Base-by-base conservation (phyloP, 352 stramenopile species). In the Phytophthora vignae region DNA sequence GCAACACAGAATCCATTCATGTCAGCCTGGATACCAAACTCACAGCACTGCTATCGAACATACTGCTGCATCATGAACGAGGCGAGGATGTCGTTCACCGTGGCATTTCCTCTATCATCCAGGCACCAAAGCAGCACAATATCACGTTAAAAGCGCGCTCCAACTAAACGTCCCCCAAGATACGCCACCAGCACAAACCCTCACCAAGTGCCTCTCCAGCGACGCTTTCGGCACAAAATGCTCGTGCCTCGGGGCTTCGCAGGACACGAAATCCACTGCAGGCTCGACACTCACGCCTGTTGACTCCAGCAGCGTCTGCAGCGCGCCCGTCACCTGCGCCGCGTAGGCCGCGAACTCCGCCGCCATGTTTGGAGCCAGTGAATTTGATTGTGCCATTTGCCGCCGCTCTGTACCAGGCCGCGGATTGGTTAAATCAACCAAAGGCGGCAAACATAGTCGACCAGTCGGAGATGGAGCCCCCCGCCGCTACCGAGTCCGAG, bases 191-290 rank as follows among this genome's bases (percentile, higher is more conserved):
- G n/a, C 5, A 8, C 42, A 12, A 4, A 4, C 42, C 6, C 42
- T n/a, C 59, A 91, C 83, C 76, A 85, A 75, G 68, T 91, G 83
- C 40, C 33, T 60, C 27, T 74, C 64, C 40, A 90, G 63, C 14
- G 73, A 72, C 21, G 50, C 17, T 50, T 66, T 60, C 21, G 67
- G 78, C 25, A 90, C 75, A 22, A 83, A 88, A 48, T 91, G 83
- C 33, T 76, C 69, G 49, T 73, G 4, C 15, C 54, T 49, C 4
- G 48, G 25, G 17, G 50, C 59, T 0, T 58, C 64, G 63, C 81
- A 91, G 3, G 69, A 68, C 42, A 87, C 77, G n/a, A 88, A 74
- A 4, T 60, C 67, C 9, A 63, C 74, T 2, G 64, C 67, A 27
- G 79, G 81, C 5, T 75, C 36, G 4, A 85, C n/a, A 3, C 56